Evolutionary conservation across 495 filamentous ascomycete genomes (phyloP).

Genomic region (Penicillium cataractarum): DNA sequence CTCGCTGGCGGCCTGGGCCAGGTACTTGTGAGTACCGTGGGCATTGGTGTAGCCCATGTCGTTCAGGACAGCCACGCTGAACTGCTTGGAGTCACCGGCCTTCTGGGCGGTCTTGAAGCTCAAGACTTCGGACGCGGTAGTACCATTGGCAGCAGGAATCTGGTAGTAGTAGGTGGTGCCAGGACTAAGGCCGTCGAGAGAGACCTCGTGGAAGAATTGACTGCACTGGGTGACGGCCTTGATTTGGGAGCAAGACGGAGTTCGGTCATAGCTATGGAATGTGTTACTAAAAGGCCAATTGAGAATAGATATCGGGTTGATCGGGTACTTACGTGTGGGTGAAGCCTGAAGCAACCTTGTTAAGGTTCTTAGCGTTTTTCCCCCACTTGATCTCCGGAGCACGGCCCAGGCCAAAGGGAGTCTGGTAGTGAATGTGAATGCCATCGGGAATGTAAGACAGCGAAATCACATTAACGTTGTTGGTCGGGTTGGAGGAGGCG

Average conservation of each 20-base stretch:
- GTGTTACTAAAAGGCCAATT: slow-evolving; percentile 2
- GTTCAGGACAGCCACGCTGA: slow-evolving; percentile 46
- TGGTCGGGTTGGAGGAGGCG: slow-evolving; percentile 39
- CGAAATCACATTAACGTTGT: slow-evolving; percentile 59
- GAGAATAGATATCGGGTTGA: not conserved
- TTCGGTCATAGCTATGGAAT: slow-evolving; percentile 49
- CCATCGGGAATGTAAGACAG: slow-evolving; percentile 52
- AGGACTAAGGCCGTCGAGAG: slow-evolving; percentile 38
- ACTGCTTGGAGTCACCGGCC: slow-evolving; percentile 39
- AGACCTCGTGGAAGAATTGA: slow-evolving; percentile 54
- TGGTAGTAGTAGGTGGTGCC: slow-evolving; percentile 53
- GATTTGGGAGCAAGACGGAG: slow-evolving; percentile 51
- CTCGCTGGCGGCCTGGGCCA: slow-evolving; percentile 39
- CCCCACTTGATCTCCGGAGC: slow-evolving; percentile 49
- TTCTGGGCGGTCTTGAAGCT: slow-evolving; percentile 48
- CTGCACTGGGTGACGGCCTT: slow-evolving; percentile 52
- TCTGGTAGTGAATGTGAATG: slow-evolving; percentile 58
- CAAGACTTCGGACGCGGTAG: slow-evolving; percentile 41
- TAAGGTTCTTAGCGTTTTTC: slow-evolving; percentile 28
- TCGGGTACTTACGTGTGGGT: slow-evolving; percentile 36
- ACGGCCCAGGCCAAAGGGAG: slow-evolving; percentile 52
- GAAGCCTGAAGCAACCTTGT: slow-evolving; percentile 36
- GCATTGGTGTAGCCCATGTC: slow-evolving; percentile 58
- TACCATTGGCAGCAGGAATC: slow-evolving; percentile 48
- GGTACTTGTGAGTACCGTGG: slow-evolving; percentile 47